A percentile compares a stretch with the other conserved stretches of the same genome.
Evolutionary conservation across 2,329 filamentous ascomycete genomes (phyloP).

Genomic region (Xylariales sp.): DNA sequence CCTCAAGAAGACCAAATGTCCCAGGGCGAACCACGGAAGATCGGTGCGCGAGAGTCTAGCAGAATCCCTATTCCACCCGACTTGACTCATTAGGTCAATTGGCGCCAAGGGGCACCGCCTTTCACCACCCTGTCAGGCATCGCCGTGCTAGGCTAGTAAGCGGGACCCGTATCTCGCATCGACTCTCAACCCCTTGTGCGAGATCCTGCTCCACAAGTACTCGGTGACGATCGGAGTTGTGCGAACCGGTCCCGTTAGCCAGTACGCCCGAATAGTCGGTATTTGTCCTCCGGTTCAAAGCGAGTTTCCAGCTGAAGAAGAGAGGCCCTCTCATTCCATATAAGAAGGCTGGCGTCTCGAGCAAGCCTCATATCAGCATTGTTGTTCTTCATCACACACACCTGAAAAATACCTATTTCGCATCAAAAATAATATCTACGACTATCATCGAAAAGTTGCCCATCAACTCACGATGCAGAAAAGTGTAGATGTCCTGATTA

Average conservation of each 20-base stretch:
- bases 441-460: background rate
- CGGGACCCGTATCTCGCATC: slow-evolving; percentile 8
- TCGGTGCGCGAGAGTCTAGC: slow-evolving; percentile 28
- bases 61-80: slow-evolving; percentile 14
- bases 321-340: background rate
- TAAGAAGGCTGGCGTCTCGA: slow-evolving; percentile 20
- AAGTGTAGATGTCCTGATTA: slow-evolving; percentile 40
- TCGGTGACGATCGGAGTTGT: slow-evolving; percentile 23
- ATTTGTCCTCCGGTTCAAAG: slow-evolving; percentile 18
- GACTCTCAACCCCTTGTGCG: background rate
- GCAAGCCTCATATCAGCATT: background rate
- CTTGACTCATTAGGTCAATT: slow-evolving; percentile 18
- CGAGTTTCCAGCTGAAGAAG: slow-evolving; percentile 15
- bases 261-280: slow-evolving; percentile 15
- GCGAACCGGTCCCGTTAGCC: slow-evolving; percentile 7
- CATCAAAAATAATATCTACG: background rate
- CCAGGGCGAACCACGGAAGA: slow-evolving; percentile 1
- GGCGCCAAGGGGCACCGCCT: slow-evolving; percentile 12
- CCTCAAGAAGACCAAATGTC: background rate
- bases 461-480: slow-evolving; percentile 22
- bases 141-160: slow-evolving; percentile 4
- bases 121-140: slow-evolving; percentile 16
- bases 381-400: background rate
- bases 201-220: slow-evolving; percentile 15
- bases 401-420: background rate